phyloP scores from a whole-genome alignment of 768 basidiomycete species.

The Amanita thiersii region DNA sequence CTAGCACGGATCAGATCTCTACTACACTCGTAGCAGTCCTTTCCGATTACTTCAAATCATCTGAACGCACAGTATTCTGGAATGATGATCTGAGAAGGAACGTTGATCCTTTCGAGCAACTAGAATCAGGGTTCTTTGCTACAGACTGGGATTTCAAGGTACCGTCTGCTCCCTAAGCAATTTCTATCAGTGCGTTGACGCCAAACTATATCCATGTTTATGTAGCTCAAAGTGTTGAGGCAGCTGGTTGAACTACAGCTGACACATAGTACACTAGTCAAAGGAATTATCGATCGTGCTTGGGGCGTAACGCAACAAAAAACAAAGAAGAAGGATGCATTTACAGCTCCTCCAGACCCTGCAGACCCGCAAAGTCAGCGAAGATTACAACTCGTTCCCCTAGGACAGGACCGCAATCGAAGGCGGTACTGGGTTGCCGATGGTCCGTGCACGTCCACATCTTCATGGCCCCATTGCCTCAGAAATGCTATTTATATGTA shows the following conservation, averaged over 20 bases:
- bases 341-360: slow-evolving; percentile 45
- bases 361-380: slow-evolving; percentile 61
- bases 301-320: slow-evolving; percentile 83
- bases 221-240: slow-evolving; percentile 73
- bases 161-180: slow-evolving; percentile 23
- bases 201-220: slow-evolving; percentile 4
- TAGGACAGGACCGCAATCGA: slow-evolving; percentile 70
- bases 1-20: slow-evolving; percentile 76
- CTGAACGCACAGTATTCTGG: slow-evolving; percentile 78
- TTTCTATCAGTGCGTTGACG: slow-evolving; percentile 8
- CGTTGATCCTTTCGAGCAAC: slow-evolving; percentile 61
- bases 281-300: slow-evolving; percentile 69
- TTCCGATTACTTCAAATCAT: slow-evolving; percentile 62
- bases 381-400: slow-evolving; percentile 53
- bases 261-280: slow-evolving; percentile 58
- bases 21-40: slow-evolving; percentile 63
- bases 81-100: slow-evolving; percentile 59
- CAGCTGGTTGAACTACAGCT: slow-evolving; percentile 84
- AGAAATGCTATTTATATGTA: slow-evolving; percentile 58
- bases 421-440: slow-evolving; percentile 84
- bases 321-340: slow-evolving; percentile 71
- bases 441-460: slow-evolving; percentile 62
- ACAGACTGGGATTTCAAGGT: slow-evolving; percentile 83
- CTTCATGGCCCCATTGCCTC: slow-evolving; percentile 15
- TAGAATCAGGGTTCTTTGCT: slow-evolving; percentile 69